Base-by-base conservation (phyloP, 345 rosid genomes). In the Durio zibethinus region DNA sequence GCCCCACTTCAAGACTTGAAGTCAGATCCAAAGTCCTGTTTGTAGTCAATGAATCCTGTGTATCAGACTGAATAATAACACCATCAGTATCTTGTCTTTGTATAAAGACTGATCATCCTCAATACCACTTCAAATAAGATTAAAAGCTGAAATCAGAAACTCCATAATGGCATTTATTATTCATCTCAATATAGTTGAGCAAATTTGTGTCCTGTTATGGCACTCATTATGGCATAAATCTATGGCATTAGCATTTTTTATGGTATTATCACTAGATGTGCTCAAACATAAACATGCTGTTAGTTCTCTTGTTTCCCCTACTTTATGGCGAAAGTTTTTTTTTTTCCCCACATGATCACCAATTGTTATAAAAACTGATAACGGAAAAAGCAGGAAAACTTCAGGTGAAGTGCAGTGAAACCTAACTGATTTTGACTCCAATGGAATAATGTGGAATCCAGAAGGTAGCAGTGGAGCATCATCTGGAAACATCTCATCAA, bases 401-500 rank as follows among this genome's bases (percentile, higher is more conserved):
- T 8, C 16, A 54, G 15, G 36, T 79, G 48, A 67, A 73, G 57
- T 43, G 18, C 40, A 21, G 72, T 40, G 75, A 65, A 66, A 77
- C 66, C 83, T 78, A 86, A 94, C 99, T 82, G 92, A 72, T 92
- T 94, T 97, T 72, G 98, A 85, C 72, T 92, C 97, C 83, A 97
- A 61, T 0, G 98, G 98, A 74, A 97, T 97, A 78, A 97, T 80
- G 21, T 98, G 94, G 84, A 97, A 94, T 54, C 99, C 99, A 71
- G 98, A 97, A n/a, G 99, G 98, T 35, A 97, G 80, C 75, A 97
- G 77, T 1, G 97, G 94, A 78, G 98, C 98, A 90, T 97, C 98
- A 85, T 97, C 98, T 0, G 97, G 98, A 76, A 97, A 97, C 97
- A 90, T 90, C 79, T 97, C 99, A 77, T 97, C 98, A 43, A 97